Conservation (phyloP, 805 yeast species). For the Sugiyamaella chiloensis region DNA sequence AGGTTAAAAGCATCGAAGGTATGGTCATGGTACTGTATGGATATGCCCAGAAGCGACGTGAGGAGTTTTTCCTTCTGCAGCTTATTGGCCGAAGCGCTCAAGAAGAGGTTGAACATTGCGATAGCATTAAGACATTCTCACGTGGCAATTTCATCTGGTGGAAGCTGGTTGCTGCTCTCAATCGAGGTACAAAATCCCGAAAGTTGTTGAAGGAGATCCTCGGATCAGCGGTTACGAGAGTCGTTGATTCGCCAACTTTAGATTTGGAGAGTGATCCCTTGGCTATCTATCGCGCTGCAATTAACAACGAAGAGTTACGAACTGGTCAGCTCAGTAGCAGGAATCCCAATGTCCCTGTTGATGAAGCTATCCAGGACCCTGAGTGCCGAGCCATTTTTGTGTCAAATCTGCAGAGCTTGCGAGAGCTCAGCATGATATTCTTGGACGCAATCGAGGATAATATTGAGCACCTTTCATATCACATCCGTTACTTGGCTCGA, state of each 20-base stretch:
- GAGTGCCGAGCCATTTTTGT: conserved; percentile 71
- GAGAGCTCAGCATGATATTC: conserved; percentile 66
- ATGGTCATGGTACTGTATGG: conserved; percentile 36
- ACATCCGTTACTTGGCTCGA: conserved; percentile 53
- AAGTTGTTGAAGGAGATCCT: conserved; percentile 35
- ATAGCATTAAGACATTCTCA: conserved; percentile 23
- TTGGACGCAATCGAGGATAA: conserved; percentile 49
- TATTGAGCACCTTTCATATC: conserved; percentile 50
- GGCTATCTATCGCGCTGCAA: conserved; percentile 29
- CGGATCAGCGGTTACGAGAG: conserved; percentile 35
- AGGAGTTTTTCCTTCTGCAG: conserved; percentile 63
- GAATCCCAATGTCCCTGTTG: conserved; percentile 47
- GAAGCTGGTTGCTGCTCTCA: conserved; percentile 39
- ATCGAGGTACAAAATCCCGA: conserved; percentile 38
- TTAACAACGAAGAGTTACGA: conserved; percentile 33
- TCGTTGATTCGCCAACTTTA: conserved; percentile 33
- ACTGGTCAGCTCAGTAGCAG: conserved; percentile 37
- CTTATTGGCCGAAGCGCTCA: conserved; percentile 42
- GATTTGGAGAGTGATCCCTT: conserved; percentile 82
- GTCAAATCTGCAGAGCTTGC: conserved; percentile 63
- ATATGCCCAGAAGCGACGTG: conserved; percentile 50
- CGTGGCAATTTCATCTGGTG: conserved; percentile 41
- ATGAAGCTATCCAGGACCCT: conserved; percentile 73
- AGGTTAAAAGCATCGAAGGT: conserved; percentile 31
- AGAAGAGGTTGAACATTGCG: conserved; percentile 26